phyloP scores from a whole-genome alignment of 1,284 basidiomycete species.

The Xanthoconium separans region DNA sequence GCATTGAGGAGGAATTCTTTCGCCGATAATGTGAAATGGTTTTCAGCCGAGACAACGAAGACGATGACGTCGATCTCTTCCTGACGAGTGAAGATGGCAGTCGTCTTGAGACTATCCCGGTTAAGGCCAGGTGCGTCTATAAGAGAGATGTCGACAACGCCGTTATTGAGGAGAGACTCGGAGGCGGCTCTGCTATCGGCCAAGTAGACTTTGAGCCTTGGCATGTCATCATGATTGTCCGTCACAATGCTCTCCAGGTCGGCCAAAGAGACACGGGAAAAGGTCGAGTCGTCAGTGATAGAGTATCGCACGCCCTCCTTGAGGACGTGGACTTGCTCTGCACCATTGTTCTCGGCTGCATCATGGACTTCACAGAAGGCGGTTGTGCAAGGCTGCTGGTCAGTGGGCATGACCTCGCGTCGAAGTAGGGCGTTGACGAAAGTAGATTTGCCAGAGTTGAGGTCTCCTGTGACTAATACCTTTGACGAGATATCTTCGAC shows the following conservation, averaged over 20 bases:
- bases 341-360: slow-evolving; percentile 77
- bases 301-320: slow-evolving; percentile 74
- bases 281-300: slow-evolving; percentile 73
- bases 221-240: slow-evolving; percentile 74
- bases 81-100: slow-evolving; percentile 93
- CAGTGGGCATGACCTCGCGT: slow-evolving; percentile 91
- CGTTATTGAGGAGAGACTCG: slow-evolving; percentile 91
- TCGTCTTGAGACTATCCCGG: slow-evolving; percentile 94
- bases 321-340: slow-evolving; percentile 83
- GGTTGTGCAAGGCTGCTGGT: slow-evolving; percentile 98
- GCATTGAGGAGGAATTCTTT: slow-evolving; percentile 95
- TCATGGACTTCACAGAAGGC: slow-evolving; percentile 98
- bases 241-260: slow-evolving; percentile 82
- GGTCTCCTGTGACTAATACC: slow-evolving; percentile 97
- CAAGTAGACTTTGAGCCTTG: slow-evolving; percentile 83
- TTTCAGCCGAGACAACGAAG: slow-evolving; percentile 97
- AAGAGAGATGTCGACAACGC: slow-evolving; percentile 95
- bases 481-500: slow-evolving; percentile 93
- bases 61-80: slow-evolving; percentile 99
- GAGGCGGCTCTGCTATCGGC: slow-evolving; percentile 70
- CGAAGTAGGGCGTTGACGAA: slow-evolving; percentile 94
- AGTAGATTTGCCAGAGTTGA: slow-evolving; percentile 98
- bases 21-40: slow-evolving; percentile 96
- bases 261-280: slow-evolving; percentile 62
- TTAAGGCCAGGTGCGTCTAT: slow-evolving; percentile 99